Percentiles rank a stretch among this genome's conserved stretches.
phyloP scores from a whole-genome alignment of 257 asterid genomes.

The Scutellaria galericulata region DNA sequence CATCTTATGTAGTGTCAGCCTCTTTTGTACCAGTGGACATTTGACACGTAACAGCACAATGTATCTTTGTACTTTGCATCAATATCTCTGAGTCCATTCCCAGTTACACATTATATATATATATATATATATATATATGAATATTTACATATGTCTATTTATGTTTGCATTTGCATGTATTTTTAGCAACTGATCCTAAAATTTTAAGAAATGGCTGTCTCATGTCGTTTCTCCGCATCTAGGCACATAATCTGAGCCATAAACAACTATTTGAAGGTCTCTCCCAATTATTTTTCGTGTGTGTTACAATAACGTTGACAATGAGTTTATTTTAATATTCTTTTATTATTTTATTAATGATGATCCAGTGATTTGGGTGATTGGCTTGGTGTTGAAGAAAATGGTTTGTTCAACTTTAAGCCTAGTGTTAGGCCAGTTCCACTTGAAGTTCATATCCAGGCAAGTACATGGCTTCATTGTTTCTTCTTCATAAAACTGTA shows the following conservation, averaged over 20 bases:
- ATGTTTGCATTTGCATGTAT: neutral
- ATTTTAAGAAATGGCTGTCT: neutral
- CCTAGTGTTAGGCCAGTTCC: constrained; percentile 99
- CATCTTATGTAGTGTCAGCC: neutral
- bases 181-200: neutral
- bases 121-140: no score
- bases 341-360: constrained; percentile 25
- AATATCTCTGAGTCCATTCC: neutral
- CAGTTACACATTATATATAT: neutral
- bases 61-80: neutral
- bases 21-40: no score
- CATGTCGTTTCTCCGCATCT: neutral
- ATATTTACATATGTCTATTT: neutral
- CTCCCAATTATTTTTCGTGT: neutral
- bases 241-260: neutral
- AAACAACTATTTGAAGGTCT: neutral
- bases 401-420: constrained; percentile 93
- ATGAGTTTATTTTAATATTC: neutral
- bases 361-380: constrained; percentile 87
- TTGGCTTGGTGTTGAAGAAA: constrained; percentile 97
- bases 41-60: neutral
- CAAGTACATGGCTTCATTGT: constrained; percentile 43
- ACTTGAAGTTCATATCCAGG: constrained; percentile 99
- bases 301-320: constrained; percentile 2
- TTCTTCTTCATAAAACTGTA: constrained; percentile 30